Evolutionary conservation across 306 rosid species (phyloP), one percentile per base, ranked within the genome.

Genomic region (Acacia melanoxylon): DNA sequence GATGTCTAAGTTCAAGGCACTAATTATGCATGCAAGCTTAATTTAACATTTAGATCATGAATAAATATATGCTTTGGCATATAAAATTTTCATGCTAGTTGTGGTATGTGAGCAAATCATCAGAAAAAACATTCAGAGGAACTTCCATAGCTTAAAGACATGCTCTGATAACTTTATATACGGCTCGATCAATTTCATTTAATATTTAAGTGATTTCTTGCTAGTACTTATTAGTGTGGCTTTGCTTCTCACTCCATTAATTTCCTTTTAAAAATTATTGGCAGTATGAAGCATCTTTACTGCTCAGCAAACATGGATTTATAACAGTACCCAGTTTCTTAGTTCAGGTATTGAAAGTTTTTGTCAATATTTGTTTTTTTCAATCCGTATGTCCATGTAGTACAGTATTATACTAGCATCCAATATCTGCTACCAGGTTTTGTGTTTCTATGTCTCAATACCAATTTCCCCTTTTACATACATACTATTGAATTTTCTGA

Each of bases 271-370:
- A 76, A 66, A 86, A 48, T 75, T 78, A n/a, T 80, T 83, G 75
- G 83, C 93, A 95, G 99, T 86, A 90, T 87, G 85, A 91, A 85
- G 99, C 99, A 73, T 91, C 99, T 52, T 77, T 83, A 89, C 92
- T 88, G 90, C 99, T 95, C 76, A 72, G 77, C 69, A 88, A 85
- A 74, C 91, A 67, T 78, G 99, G 97, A 78, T 95, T 91, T 59
- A 61, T 87, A 75, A 90, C 92, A 56, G 93, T 91, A 29, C 94
- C 97, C 78, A 89, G 87, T 84, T 93, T 90, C 88, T 71, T 90
- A 85, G 90, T 93, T 63, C 89, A 93, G 99, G 99, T 93, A 87
- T 75, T 45, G 40, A 76, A 76, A 11, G 48, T 87, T 76, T 63
- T 29, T 72, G 77, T 51, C 68, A 71, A 41, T 68, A 27, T 48